phyloP scores from a whole-genome alignment of 2,329 filamentous ascomycete species.

The Penicillium glabrum region DNA sequence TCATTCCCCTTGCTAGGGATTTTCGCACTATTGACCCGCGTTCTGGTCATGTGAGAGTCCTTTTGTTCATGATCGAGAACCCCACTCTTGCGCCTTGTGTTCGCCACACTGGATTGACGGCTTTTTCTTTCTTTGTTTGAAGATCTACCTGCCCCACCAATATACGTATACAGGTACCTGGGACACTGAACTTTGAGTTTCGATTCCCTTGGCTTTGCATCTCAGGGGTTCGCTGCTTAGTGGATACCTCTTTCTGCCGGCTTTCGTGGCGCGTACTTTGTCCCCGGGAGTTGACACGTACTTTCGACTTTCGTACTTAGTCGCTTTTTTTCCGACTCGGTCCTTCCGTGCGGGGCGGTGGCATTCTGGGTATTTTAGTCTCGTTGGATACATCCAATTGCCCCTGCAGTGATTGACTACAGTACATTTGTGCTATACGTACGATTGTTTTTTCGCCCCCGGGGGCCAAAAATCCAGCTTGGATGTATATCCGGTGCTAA shows the following conservation, averaged over 20 bases:
- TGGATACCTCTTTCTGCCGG: neutral
- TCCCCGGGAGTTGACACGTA: conserved; percentile 13
- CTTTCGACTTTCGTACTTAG: conserved; percentile 18
- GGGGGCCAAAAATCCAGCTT: neutral
- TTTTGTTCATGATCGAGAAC: neutral
- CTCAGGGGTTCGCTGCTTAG: neutral
- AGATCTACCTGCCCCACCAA: neutral
- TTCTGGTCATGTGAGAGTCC: conserved; percentile 22
- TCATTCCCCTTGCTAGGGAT: conserved; percentile 15
- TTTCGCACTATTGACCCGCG: conserved; percentile 22
- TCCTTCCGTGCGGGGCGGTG: conserved; percentile 1
- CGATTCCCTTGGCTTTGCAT: neutral
- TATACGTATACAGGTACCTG: neutral
- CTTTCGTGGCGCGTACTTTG: neutral
- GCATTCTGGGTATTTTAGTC: conserved; percentile 4
- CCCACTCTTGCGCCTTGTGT: neutral
- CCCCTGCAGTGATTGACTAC: neutral
- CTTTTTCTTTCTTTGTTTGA: neutral
- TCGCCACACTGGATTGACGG: neutral
- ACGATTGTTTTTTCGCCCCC: neutral
- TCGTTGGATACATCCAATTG: conserved; percentile 1
- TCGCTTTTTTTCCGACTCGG: conserved; percentile 7
- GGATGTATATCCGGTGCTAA: neutral
- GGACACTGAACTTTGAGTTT: neutral
- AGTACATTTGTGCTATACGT: conserved; percentile 3